Conservation (phyloP, 768 basidiomycete species). For the Suillus cothurnatus region DNA sequence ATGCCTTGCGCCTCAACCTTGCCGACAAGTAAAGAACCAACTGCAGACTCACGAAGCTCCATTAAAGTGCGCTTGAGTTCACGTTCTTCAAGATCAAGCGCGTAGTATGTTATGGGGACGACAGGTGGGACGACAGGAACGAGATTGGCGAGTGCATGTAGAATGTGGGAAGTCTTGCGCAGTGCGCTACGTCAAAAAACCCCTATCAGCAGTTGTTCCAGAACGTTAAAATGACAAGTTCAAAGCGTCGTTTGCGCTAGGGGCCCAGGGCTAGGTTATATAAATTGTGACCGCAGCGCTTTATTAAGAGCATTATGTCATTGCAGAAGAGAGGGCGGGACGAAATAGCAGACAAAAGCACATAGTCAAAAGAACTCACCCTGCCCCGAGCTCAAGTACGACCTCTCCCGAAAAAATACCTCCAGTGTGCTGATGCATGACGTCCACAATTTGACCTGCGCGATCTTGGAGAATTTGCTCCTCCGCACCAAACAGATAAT, state of each 20-base stretch:
- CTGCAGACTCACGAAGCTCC: conserved; percentile 61
- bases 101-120: conserved; percentile 79
- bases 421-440: conserved; percentile 55
- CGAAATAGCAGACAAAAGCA: not conserved
- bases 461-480: conserved; percentile 78
- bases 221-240: too few species aligned
- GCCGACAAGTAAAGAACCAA: conserved; percentile 62
- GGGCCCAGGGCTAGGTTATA: not conserved
- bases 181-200: conserved; percentile 55
- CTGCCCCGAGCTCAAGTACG: conserved; percentile 91
- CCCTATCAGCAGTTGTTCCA: conserved; percentile 14
- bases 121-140: conserved; percentile 37
- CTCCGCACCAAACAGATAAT: conserved; percentile 91
- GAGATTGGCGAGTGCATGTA: conserved; percentile 66
- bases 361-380: conserved; percentile 52
- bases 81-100: conserved; percentile 88
- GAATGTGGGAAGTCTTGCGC: conserved; percentile 85
- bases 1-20: conserved; percentile 84
- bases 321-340: not conserved
- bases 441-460: conserved; percentile 70
- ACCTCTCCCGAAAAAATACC: conserved; percentile 48
- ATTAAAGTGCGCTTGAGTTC: conserved; percentile 82
- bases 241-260: not conserved
- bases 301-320: not conserved
- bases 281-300: not conserved